These are phyloP conservation scores for Solanum tacnaense DNA, from an alignment of 257 asterid genomes.

Conservation along the genomic window DNA sequence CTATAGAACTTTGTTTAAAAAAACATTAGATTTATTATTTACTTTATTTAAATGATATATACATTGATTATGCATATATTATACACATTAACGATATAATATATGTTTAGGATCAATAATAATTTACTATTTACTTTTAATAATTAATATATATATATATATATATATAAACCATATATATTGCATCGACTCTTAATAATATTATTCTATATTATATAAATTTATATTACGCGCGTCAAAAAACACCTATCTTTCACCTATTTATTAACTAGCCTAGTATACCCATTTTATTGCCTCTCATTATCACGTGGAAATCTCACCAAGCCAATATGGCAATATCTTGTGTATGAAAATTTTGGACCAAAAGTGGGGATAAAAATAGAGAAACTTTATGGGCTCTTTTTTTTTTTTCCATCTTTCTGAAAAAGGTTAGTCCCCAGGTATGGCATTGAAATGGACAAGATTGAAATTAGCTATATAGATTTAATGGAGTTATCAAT, in stretches of 20 bases:
- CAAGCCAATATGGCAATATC: not conserved
- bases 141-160: too few species aligned
- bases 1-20: too few species aligned
- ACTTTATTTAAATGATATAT: too few species aligned
- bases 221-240: not conserved
- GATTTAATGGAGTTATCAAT: too few species aligned
- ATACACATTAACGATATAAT: too few species aligned
- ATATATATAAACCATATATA: too few species aligned
- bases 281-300: not conserved
- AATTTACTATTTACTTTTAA: too few species aligned
- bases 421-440: constrained; percentile 16
- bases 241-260: not conserved
- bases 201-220: too few species aligned
- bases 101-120: not conserved
- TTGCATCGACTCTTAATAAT: too few species aligned
- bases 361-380: constrained; percentile 3
- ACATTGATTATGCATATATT: too few species aligned
- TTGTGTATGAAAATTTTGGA: not conserved
- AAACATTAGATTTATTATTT: not conserved
- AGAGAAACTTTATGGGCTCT: constrained; percentile 4
- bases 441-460: constrained; percentile 16
- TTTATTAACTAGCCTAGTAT: constrained; percentile 1
- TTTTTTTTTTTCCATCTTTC: not conserved
- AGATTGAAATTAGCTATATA: too few species aligned
- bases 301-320: constrained; percentile 18